Evolutionary conservation across 176 grass and related monocot species (phyloP).

Genomic region (Musa itinerans): DNA sequence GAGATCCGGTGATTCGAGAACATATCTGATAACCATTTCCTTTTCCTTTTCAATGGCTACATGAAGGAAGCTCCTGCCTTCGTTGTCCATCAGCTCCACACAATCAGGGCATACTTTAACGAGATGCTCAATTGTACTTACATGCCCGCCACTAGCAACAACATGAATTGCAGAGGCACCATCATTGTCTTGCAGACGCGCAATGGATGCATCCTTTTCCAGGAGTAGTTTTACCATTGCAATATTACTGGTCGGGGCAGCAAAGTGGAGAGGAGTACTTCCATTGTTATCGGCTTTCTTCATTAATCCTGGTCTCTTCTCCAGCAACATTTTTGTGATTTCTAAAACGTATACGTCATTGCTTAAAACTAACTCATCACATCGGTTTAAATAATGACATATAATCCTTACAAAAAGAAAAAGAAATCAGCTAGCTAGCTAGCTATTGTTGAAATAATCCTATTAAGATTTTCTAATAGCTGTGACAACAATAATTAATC

Average conservation of each 20-base stretch:
- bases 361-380: too few relatives aligned
- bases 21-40: not conserved
- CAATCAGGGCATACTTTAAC: not conserved
- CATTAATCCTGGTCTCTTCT: too few relatives aligned
- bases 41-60: not conserved
- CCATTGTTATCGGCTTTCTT: too few relatives aligned
- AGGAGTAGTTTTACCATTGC: not conserved
- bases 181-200: conserved; percentile 2
- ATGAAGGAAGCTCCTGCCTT: conserved; percentile 10
- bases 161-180: conserved; percentile 19
- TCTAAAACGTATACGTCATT: too few relatives aligned
- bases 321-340: too few relatives aligned
- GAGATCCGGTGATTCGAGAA: not conserved
- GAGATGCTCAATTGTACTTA: not conserved
- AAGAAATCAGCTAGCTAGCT: too few relatives aligned
- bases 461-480: too few relatives aligned
- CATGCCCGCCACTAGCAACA: not conserved
- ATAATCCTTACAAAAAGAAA: too few relatives aligned
- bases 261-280: conserved; percentile 1
- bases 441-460: too few relatives aligned
- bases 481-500: too few relatives aligned
- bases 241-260: not conserved
- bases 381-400: too few relatives aligned
- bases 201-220: not conserved
- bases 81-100: not conserved